Evolutionary conservation across 257 asterid species (phyloP).

Genomic region (Sherardia arvensis): DNA sequence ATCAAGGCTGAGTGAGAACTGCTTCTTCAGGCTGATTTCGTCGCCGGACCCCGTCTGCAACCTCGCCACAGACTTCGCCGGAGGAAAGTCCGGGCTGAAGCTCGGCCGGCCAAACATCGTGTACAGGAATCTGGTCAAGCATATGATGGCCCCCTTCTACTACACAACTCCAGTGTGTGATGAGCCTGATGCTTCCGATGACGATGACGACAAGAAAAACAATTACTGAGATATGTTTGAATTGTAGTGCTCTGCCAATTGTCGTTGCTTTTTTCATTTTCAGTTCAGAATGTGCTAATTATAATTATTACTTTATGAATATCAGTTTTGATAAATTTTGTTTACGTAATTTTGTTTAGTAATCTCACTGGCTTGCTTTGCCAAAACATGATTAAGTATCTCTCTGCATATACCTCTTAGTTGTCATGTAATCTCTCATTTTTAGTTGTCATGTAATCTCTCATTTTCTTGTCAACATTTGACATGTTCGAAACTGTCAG

Average conservation of each 20-base stretch:
- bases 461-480: too few relatives aligned
- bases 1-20: constrained; percentile 37
- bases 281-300: not conserved
- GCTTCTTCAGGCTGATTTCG: constrained; percentile 66
- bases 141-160: constrained; percentile 54
- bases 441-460: too few relatives aligned
- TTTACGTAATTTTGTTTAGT: not conserved
- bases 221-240: constrained; percentile 18
- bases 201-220: constrained; percentile 18
- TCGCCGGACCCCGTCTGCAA: constrained; percentile 83
- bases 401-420: too few relatives aligned
- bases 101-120: constrained; percentile 52
- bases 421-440: not conserved
- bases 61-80: constrained; percentile 66
- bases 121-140: constrained; percentile 54
- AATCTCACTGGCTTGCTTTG: too few relatives aligned
- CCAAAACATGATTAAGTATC: too few relatives aligned
- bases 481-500: too few relatives aligned
- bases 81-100: constrained; percentile 64
- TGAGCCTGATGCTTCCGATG: constrained; percentile 47
- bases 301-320: not conserved
- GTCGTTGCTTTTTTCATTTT: not conserved
- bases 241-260: not conserved
- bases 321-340: not conserved
- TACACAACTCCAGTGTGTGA: constrained; percentile 93